These are phyloP conservation scores for Penicillium sp. DNA, from an alignment of 2,329 filamentous ascomycete species.

Conservation along the genomic window DNA sequence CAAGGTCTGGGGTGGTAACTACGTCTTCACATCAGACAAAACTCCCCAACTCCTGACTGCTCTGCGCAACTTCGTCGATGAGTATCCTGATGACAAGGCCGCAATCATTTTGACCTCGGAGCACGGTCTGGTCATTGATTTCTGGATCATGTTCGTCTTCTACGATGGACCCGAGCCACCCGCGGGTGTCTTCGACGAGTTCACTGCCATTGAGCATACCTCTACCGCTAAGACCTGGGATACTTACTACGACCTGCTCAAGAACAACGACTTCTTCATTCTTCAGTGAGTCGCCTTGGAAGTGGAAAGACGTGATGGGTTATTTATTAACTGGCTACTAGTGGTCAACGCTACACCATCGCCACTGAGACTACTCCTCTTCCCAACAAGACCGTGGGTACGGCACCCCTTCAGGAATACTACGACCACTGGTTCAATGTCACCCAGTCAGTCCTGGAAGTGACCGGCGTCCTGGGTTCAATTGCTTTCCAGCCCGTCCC, in stretches of 20 bases:
- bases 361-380: slow-evolving; percentile 43
- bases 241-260: slow-evolving; percentile 50
- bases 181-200: slow-evolving; percentile 57
- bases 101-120: slow-evolving; percentile 61
- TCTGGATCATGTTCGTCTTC: slow-evolving; percentile 64
- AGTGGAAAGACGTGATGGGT: background rate
- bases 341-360: slow-evolving; percentile 44
- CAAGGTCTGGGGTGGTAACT: slow-evolving; percentile 52
- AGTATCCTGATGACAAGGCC: slow-evolving; percentile 62
- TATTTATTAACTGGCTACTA: slow-evolving; percentile 7
- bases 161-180: slow-evolving; percentile 62
- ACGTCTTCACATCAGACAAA: slow-evolving; percentile 41
- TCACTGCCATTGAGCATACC: slow-evolving; percentile 51
- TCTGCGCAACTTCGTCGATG: slow-evolving; percentile 37
- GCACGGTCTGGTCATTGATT: slow-evolving; percentile 49
- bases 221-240: slow-evolving; percentile 52
- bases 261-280: slow-evolving; percentile 46
- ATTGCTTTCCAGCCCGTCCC: slow-evolving; percentile 43
- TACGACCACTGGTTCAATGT: slow-evolving; percentile 39
- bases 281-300: slow-evolving; percentile 20
- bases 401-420: slow-evolving; percentile 32
- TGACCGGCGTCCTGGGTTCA: slow-evolving; percentile 33
- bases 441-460: slow-evolving; percentile 28
- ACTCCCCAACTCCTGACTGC: slow-evolving; percentile 37
- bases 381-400: slow-evolving; percentile 32